Evolutionary conservation across 2,329 filamentous ascomycete genomes (phyloP), one percentile per base, ranked within the genome.

Genomic region (Phoma sp.): DNA sequence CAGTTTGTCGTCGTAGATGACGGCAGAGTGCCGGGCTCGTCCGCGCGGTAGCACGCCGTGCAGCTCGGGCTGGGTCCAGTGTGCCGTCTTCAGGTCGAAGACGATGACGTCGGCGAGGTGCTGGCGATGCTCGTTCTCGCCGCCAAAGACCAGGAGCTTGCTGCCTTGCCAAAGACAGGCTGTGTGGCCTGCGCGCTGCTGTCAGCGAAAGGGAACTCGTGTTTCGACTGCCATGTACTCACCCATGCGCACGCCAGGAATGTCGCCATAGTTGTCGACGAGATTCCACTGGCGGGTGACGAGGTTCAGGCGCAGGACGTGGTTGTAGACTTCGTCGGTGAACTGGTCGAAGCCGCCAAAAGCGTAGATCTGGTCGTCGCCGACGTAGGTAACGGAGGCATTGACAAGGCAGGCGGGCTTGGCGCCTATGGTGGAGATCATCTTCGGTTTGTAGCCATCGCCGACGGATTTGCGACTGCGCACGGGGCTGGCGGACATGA

Each of bases 321-420:
- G 95, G 72, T 99, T 99, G 78, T 99, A 99, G 17, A 99, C 88
- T 80, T 99, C 95, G 74, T 99, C 95, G 0, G 95, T 99, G 73
- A 96, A 98, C 76, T 98, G 94, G 73, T 99, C 95, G 71, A 99
- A 99, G 17, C 95, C 95, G 38, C 95, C 95, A 80, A 99, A 99
- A 10, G 94, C 95, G 77, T 96, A 98, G 67, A 99, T 98, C 76
- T 95, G 88, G 74, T 98, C 95, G 78, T 96, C 95, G 56, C 93
- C 93, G 70, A 95, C 96, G 75, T 96, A 97, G n/a, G 95, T 99
- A 57, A 98, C 94, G 0, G 95, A 98, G 47, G 95, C 95, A 81
- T 99, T 99, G 64, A 99, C 94, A 44, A 99, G 83, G 72, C 94
- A 98, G 32, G 95, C 93, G 33, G 95, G 95, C 63, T 93, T 86